These are phyloP conservation scores for Diplodia intermedia DNA, from an alignment of 2,329 filamentous ascomycete species.

Conservation along the genomic window DNA sequence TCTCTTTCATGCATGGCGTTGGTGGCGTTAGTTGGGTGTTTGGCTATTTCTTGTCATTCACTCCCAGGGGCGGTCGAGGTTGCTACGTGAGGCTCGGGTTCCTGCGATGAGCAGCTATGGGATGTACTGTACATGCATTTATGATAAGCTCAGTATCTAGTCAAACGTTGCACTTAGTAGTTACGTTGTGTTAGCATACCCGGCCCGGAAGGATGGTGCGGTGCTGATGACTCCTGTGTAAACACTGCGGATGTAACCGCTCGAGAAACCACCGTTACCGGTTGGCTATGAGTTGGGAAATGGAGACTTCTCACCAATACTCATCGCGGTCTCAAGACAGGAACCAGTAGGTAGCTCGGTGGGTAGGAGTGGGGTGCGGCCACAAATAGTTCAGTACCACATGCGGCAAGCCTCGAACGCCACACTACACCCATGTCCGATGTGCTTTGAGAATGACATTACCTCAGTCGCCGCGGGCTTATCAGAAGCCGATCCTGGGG, in stretches of 20 bases:
- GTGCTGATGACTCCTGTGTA: not conserved
- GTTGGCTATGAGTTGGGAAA: not conserved
- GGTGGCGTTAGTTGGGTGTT: conserved; percentile 8
- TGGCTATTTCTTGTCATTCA: not conserved
- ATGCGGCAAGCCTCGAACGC: conserved; percentile 1
- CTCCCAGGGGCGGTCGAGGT: not conserved
- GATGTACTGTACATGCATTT: not conserved
- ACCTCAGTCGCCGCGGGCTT: conserved; percentile 25
- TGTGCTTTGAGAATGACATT: conserved; percentile 27
- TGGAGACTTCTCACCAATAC: not conserved
- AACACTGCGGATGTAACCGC: not conserved
- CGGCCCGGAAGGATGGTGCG: not conserved
- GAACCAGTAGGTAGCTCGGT: not conserved
- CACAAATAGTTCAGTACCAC: not conserved
- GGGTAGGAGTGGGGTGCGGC: not conserved
- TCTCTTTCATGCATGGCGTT: conserved; percentile 28
- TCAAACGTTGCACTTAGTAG: not conserved
- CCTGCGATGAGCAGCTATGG: not conserved
- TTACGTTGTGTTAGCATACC: too few species aligned
- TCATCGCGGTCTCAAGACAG: not conserved
- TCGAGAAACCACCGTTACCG: not conserved
- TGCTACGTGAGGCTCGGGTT: not conserved
- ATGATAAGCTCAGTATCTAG: conserved; percentile 6
- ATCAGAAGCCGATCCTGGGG: conserved; percentile 4
- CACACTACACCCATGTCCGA: not conserved